A percentile compares a stretch with the other conserved stretches of the same genome.
Evolutionary conservation across 208 protist genomes (phyloP).

Genomic region (Trypanosoma cruzi): DNA sequence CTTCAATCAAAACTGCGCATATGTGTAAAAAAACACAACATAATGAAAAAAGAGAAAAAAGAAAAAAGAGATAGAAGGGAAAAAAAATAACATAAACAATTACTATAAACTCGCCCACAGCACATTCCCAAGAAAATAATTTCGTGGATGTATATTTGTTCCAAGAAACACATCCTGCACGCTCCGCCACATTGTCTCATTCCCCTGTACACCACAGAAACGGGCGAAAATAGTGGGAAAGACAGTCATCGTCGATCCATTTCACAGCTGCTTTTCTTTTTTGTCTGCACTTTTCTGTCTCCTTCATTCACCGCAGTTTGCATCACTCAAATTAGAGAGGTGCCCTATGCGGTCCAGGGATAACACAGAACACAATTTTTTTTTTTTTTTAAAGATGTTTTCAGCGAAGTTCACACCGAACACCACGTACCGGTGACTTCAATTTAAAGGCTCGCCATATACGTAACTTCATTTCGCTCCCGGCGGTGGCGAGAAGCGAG

Average conservation of each 20-base stretch:
- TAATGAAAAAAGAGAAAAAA: conserved; percentile 2
- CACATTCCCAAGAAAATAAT: neutral
- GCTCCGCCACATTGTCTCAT: neutral
- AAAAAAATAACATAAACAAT: conserved; percentile 7
- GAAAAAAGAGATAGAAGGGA: neutral
- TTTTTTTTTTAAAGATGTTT: no score
- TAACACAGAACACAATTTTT: neutral
- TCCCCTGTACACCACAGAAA: neutral
- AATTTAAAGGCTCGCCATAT: conserved; percentile 25
- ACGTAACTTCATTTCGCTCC: conserved; percentile 21
- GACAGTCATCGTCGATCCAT: neutral
- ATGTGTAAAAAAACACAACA: conserved; percentile 5
- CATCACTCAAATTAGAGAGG: neutral
- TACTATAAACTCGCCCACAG: neutral
- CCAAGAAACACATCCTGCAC: neutral
- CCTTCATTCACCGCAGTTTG: neutral
- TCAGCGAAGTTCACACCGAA: conserved; percentile 28
- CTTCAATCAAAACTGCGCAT: neutral
- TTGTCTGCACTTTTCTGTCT: neutral
- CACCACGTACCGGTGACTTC: neutral
- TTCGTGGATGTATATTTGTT: neutral
- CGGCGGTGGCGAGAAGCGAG: conserved; percentile 14
- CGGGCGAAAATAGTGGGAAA: neutral
- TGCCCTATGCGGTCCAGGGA: neutral
- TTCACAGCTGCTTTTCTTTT: neutral